A percentile compares a stretch with the other conserved stretches of the same genome.
Conservation (phyloP, 345 rosid species). For the Murraya paniculata region DNA sequence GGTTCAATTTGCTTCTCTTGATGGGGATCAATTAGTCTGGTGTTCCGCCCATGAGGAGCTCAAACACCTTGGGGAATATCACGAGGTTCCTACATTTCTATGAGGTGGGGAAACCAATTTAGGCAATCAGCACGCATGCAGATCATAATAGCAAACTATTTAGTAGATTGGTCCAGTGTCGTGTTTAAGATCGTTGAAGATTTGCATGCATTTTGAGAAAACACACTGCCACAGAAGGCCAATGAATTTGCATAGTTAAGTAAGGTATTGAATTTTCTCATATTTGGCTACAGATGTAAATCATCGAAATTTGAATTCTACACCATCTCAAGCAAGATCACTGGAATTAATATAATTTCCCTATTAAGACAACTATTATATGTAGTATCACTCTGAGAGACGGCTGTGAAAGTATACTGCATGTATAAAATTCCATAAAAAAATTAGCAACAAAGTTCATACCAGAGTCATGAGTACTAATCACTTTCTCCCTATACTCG, state of each 20-base stretch:
- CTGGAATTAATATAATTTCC: not conserved
- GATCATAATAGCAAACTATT: not conserved
- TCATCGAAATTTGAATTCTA: not conserved
- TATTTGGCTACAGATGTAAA: not conserved
- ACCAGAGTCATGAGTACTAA: constrained; percentile 36
- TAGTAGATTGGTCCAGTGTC: not conserved
- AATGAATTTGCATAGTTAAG: not conserved
- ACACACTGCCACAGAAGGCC: not conserved
- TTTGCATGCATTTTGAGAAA: not conserved
- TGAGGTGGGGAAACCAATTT: not conserved
- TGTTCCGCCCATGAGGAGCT: not conserved
- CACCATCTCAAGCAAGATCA: not conserved
- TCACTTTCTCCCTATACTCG: constrained; percentile 34
- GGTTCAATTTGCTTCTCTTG: not conserved
- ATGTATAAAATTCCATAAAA: not conserved
- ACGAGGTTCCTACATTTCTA: not conserved
- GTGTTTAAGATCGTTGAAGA: not conserved
- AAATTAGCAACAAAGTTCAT: constrained; percentile 12
- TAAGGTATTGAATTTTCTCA: not conserved
- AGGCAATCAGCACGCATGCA: not conserved
- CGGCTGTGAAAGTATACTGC: not conserved
- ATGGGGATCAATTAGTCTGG: not conserved
- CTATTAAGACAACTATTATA: not conserved
- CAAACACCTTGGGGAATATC: not conserved
- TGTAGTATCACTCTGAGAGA: not conserved